These are phyloP conservation scores for Vachellia collinsii DNA, from an alignment of 306 rosid genomes.

Conservation along the genomic window DNA sequence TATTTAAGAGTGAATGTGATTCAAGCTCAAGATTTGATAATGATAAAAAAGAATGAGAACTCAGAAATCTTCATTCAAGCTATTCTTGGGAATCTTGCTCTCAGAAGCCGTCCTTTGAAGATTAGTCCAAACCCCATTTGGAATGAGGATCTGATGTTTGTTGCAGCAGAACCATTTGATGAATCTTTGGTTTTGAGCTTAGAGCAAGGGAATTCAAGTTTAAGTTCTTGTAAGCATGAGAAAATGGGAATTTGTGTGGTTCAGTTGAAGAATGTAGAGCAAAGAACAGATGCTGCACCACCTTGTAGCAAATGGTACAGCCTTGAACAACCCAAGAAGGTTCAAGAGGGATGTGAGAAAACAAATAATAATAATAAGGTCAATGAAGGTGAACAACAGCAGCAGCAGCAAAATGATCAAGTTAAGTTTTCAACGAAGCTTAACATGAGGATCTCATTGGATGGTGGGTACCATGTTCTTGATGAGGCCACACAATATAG, in stretches of 20 bases:
- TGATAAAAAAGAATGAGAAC: constrained; percentile 7
- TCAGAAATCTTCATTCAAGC: constrained; percentile 40
- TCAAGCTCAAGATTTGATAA: constrained; percentile 45
- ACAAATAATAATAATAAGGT: neutral
- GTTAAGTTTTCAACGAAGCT: constrained; percentile 38
- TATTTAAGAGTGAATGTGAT: constrained; percentile 53
- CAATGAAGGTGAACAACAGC: neutral
- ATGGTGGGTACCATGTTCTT: constrained; percentile 65
- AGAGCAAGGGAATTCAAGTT: constrained; percentile 25
- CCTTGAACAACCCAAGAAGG: constrained; percentile 34
- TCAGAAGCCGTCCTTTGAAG: constrained; percentile 36
- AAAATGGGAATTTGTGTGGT: constrained; percentile 44
- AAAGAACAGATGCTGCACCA: constrained; percentile 33
- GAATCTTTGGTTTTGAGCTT: constrained; percentile 41
- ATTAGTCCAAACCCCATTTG: constrained; percentile 42
- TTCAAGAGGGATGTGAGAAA: constrained; percentile 3
- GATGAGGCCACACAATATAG: constrained; percentile 54
- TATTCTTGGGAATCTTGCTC: constrained; percentile 39
- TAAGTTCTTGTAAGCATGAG: constrained; percentile 24
- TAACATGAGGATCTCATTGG: constrained; percentile 50
- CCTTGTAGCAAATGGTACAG: constrained; percentile 38
- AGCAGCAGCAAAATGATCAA: constrained; percentile 2
- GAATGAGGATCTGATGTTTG: constrained; percentile 56
- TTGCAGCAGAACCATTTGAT: constrained; percentile 56
- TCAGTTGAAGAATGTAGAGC: constrained; percentile 38